These are phyloP conservation scores for Mrakia blollopis DNA, from an alignment of 768 basidiomycete species.

Conservation along the genomic window DNA sequence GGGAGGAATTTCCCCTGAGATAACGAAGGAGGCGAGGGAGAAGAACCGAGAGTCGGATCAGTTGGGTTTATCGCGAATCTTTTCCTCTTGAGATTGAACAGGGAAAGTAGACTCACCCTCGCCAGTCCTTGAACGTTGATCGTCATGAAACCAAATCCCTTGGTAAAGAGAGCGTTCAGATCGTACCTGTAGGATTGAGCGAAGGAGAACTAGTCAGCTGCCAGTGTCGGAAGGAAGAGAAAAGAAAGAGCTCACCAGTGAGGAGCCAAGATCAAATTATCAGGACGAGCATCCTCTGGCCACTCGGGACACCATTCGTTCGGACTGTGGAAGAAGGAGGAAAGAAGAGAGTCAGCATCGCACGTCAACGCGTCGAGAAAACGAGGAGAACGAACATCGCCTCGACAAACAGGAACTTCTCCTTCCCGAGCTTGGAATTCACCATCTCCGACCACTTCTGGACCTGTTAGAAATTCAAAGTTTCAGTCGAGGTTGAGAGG, in stretches of 20 bases:
- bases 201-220: background rate
- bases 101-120: slow-evolving; percentile 51
- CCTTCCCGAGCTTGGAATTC: slow-evolving; percentile 36
- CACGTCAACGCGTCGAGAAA: too few relatives aligned
- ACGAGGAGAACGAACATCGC: slow-evolving; percentile 49
- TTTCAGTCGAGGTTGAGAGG: background rate
- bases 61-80: background rate
- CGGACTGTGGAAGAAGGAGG: slow-evolving; percentile 46
- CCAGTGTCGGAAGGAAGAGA: slow-evolving; percentile 40
- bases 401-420: slow-evolving; percentile 66
- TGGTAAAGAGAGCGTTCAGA: slow-evolving; percentile 76
- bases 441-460: slow-evolving; percentile 9
- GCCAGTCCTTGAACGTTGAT: slow-evolving; percentile 92
- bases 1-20: background rate
- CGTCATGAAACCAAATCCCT: slow-evolving; percentile 58
- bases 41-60: background rate
- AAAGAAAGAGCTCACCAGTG: slow-evolving; percentile 55
- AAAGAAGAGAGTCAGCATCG: too few relatives aligned
- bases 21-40: background rate
- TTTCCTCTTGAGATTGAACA: background rate
- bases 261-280: slow-evolving; percentile 65
- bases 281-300: slow-evolving; percentile 60
- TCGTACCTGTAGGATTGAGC: slow-evolving; percentile 64
- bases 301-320: slow-evolving; percentile 88
- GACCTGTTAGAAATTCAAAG: background rate